Evolutionary conservation across 2,329 filamentous ascomycete species (phyloP), one percentile per base, ranked within the genome.

Genomic region (Pseudopyrenochaeta lycopersici): DNA sequence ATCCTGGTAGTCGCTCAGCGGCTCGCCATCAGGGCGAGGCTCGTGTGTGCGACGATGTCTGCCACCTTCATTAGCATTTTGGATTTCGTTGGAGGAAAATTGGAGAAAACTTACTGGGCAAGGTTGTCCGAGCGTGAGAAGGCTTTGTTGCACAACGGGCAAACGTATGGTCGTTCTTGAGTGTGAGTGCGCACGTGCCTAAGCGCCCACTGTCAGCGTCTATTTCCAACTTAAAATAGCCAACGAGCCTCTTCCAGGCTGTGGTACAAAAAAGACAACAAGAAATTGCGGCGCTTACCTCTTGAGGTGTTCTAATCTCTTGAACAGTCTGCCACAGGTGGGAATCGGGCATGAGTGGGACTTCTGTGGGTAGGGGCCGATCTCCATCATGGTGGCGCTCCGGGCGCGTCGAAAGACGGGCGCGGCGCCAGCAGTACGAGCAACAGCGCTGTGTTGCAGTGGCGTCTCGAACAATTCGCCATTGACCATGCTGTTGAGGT

Each of bases 301-400:
- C 86, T 99, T 99, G 73, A 99, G 88, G 81, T 99, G 95, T 82
- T 99, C 95, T 82, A 99, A 87, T 78, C 95, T 89, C 88, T 99
- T 99, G 86, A 99, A 99, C 58, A 97, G 86, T 71, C 95, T 90
- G 49, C 95, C 95, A 76, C 95, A 99, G 49, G 94, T 96, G 23
- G 95, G 95, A 71, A 99, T 99, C n/a, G 95, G 95, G 81, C 95
- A 99, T 1, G 94, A 98, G 79, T 99, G 95, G 35, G 93, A 97
- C 79, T 99, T 99, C 74, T 96, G 92, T 46, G 95, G 92, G 75
- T 98, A 98, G 12, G 96, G 95, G 29, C 92, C 92, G 60, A 97
- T 86, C 77, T 99, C 95, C 90, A 96, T 96, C 77, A 96, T 90
- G 3, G 95, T 98, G 46, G 95, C 94, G 64, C 93, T 97, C 63